Base-by-base conservation (phyloP, 2,329 filamentous ascomycete species). In the Corniculantispora saksenae region DNA sequence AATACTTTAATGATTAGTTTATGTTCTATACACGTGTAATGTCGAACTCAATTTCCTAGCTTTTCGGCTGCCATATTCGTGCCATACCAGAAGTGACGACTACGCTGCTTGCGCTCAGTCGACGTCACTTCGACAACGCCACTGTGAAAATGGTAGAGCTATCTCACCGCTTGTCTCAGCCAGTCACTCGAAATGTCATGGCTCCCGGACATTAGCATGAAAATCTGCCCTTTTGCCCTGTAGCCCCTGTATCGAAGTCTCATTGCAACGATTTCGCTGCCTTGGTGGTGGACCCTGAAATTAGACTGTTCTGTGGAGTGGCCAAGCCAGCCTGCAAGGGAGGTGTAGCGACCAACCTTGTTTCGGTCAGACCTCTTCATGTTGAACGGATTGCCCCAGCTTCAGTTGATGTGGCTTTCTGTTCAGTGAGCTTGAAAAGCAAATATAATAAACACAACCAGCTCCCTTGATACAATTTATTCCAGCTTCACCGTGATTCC, bases 211-310 rank as follows among this genome's bases (percentile, higher is more conserved):
- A 35, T 5, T 8, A 45, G 13, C 38, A n/a, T 53, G 47, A 13
- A 21, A 45, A 47, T 54, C 10, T 40, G 45, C 29, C 9, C 51
- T 32, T 6, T 40, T 6, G 8, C 32, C 32, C 40, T 12, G 8
- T n/a, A 7, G 8, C 50, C 60, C 50, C 48, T 62, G 50, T 29
- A 19, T 9, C 12, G n/a, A 32, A 15, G 50, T 35, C 51, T 63
- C 40, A 63, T 63, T 56, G 54, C 27, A 63, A 40, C 21, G 48
- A 54, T 61, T 63, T 27, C 53, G 43, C 38, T 50, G n/a, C 35
- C 35, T 50, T 38, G 54, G 13, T 23, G 61, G 54, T 53, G 62
- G 62, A 59, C 47, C 62, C 55, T 58, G 55, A 64, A 63, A 63
- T 63, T 56, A 50, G 51, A 63, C 53, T 47, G 25, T 35, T 29